phyloP scores from a whole-genome alignment of 2,329 filamentous ascomycete genomes.

The Pyrenophora tritici-repentis region DNA sequence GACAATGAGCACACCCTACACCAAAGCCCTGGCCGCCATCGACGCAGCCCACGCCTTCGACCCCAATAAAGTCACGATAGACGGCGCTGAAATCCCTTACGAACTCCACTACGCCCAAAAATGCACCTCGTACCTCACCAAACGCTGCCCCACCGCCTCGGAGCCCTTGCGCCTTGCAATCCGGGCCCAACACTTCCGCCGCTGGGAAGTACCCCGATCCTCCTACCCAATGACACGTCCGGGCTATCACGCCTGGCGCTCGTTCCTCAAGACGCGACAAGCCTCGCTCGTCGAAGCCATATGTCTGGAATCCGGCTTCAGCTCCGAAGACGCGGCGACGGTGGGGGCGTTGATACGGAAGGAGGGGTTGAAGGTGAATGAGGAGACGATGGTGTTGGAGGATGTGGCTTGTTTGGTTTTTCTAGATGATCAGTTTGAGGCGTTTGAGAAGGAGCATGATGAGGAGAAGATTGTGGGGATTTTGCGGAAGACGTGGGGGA shows the following conservation, averaged over 20 bases:
- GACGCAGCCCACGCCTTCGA: conserved; percentile 74
- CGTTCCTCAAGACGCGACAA: conserved; percentile 73
- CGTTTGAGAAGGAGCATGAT: conserved; percentile 73
- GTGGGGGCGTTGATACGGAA: conserved; percentile 78
- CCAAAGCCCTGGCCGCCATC: conserved; percentile 66
- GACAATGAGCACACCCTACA: conserved; percentile 33
- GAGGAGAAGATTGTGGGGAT: conserved; percentile 74
- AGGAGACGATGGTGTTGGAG: conserved; percentile 76
- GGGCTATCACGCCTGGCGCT: conserved; percentile 82
- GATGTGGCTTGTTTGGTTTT: conserved; percentile 89
- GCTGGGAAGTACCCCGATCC: conserved; percentile 80
- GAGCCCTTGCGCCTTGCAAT: conserved; percentile 74
- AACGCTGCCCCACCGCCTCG: conserved; percentile 65
- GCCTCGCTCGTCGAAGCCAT: conserved; percentile 63
- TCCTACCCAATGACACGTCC: conserved; percentile 74
- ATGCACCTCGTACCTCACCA: conserved; percentile 74
- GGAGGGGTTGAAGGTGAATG: conserved; percentile 68
- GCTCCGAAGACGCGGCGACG: conserved; percentile 60
- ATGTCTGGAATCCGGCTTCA: conserved; percentile 58
- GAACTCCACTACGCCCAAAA: conserved; percentile 82
- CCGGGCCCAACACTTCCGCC: conserved; percentile 81
- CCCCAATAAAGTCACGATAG: conserved; percentile 59
- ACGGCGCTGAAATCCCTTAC: conserved; percentile 63
- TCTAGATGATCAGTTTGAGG: conserved; percentile 83
- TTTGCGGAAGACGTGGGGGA: conserved; percentile 49